Evolutionary conservation across 495 filamentous ascomycete species (phyloP).

Genomic region (Hapsidospora chrysogenum): DNA sequence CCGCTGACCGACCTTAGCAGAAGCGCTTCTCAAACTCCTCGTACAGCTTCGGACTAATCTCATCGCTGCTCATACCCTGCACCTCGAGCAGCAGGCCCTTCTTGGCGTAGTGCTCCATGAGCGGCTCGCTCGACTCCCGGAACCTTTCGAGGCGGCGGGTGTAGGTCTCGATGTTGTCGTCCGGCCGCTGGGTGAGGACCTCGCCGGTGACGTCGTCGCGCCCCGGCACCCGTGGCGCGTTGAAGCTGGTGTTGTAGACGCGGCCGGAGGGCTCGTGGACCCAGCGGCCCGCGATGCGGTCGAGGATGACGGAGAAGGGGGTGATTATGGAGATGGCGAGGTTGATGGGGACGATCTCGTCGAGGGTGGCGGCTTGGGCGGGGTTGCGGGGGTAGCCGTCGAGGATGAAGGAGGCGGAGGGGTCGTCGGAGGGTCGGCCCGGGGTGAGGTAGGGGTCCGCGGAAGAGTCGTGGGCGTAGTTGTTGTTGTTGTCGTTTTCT

Average conservation of each 20-base stretch:
- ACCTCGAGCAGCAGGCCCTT: slow-evolving; percentile 82
- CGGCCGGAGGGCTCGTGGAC: slow-evolving; percentile 84
- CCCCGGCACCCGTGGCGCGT: slow-evolving; percentile 63
- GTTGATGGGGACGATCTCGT: slow-evolving; percentile 75
- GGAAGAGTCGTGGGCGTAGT: slow-evolving; percentile 19
- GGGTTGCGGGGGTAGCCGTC: slow-evolving; percentile 92
- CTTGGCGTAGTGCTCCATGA: slow-evolving; percentile 77
- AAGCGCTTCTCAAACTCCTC: slow-evolving; percentile 68
- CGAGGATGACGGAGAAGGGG: slow-evolving; percentile 62
- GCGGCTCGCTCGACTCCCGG: slow-evolving; percentile 65
- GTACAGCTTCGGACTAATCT: slow-evolving; percentile 78
- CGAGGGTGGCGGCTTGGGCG: slow-evolving; percentile 58
- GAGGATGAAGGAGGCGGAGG: slow-evolving; percentile 78
- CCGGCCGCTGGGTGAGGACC: slow-evolving; percentile 57
- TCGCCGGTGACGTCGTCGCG: slow-evolving; percentile 89
- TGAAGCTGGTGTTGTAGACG: slow-evolving; percentile 88
- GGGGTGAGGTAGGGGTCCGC: slow-evolving; percentile 18
- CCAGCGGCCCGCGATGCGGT: slow-evolving; percentile 81
- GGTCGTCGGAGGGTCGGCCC: slow-evolving; percentile 44
- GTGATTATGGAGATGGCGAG: slow-evolving; percentile 59
- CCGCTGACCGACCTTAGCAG: slow-evolving; percentile 9
- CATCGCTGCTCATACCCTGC: slow-evolving; percentile 72
- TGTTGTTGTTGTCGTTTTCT: slow-evolving; percentile 12
- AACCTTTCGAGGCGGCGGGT: slow-evolving; percentile 63
- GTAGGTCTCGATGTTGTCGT: slow-evolving; percentile 81